Base-by-base conservation (phyloP, 495 filamentous ascomycete species). In the Penicillium herquei region DNA sequence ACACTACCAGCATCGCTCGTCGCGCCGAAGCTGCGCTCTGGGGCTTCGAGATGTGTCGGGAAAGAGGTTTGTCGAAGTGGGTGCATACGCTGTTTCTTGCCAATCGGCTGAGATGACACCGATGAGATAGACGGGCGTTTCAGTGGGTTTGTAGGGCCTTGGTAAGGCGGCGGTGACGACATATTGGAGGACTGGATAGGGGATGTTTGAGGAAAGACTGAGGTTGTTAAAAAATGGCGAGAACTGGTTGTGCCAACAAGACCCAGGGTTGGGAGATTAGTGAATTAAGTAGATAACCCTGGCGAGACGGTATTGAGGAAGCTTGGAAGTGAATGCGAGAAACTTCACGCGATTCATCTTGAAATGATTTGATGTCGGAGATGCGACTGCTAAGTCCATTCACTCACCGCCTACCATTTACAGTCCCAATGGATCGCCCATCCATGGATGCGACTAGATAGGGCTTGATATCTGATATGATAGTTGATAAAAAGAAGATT, bases 11-110 rank as follows among this genome's bases (percentile, higher is more conserved):
- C 80, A 53, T 83, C 80, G 62, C 87, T 87, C 13, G 83, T 81
- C 6, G 84, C 79, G 18, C 82, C 87, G 3, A 89, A 88, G 8
- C 85, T 87, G 54, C 87, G 83, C 37, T 78, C 76, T 62, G 69
- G 68, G 5, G 61, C 66, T 44, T 77, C 70, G 33, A 79, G 65
- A 26, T 65, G 69, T 4, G 83, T 88, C 0, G 91, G 88, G 70
- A 95, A 96, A 0, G 92, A 93, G 46, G 92, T 94, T 64, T 96
- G 91, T 31, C 92, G 88, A 16, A 96, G 86, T 9, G 89, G 89
- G 67, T 95, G 90, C 71, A 76, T 76, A 59, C 73, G 75, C 40
- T 67, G 48, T 49, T 72, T 70, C 33, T 62, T 65, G 54, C 59
- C 62, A 32, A 68, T 46, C 6, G 67, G 63, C 51, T 72, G 68